Conservation (phyloP, 73 alveolate species). For the Symbiodinium pilosum region DNA sequence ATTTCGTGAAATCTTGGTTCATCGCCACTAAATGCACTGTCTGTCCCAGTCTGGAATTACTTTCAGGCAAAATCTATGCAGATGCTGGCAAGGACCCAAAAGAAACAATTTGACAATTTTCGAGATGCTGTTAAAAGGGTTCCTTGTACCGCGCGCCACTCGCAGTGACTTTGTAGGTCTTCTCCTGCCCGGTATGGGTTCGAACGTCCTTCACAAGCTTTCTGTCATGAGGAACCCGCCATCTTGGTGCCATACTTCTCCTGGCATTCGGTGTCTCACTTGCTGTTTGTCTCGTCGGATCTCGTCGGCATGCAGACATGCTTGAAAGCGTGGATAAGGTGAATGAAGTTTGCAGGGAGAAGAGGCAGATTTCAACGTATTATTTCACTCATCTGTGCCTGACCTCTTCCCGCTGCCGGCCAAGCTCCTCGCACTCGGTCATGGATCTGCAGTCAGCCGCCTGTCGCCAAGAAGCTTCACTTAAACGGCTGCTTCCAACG, state of each 20-base stretch:
- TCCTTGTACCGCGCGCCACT: constrained; percentile 74
- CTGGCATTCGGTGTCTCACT: too few relatives aligned
- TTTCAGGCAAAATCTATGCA: too few relatives aligned
- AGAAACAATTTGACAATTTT: too few relatives aligned
- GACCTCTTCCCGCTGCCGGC: constrained; percentile 50
- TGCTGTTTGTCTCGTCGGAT: background rate
- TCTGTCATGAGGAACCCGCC: too few relatives aligned
- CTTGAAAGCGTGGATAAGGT: background rate
- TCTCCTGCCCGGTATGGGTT: background rate
- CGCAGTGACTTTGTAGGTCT: constrained; percentile 48
- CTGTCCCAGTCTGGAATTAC: background rate
- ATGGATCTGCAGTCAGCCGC: constrained; percentile 28
- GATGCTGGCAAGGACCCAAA: too few relatives aligned
- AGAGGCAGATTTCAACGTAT: background rate
- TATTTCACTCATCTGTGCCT: background rate
- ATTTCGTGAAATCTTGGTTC: too few relatives aligned
- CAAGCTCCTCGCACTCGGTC: constrained; percentile 84
- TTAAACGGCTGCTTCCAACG: background rate
- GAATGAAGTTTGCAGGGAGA: background rate
- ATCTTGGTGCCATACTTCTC: background rate
- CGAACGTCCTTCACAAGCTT: too few relatives aligned
- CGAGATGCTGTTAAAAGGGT: background rate
- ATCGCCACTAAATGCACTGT: background rate
- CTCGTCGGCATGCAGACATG: background rate
- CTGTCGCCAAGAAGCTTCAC: background rate